Evolutionary conservation across 257 asterid species (phyloP).

Genomic region (Capsicum pubescens): DNA sequence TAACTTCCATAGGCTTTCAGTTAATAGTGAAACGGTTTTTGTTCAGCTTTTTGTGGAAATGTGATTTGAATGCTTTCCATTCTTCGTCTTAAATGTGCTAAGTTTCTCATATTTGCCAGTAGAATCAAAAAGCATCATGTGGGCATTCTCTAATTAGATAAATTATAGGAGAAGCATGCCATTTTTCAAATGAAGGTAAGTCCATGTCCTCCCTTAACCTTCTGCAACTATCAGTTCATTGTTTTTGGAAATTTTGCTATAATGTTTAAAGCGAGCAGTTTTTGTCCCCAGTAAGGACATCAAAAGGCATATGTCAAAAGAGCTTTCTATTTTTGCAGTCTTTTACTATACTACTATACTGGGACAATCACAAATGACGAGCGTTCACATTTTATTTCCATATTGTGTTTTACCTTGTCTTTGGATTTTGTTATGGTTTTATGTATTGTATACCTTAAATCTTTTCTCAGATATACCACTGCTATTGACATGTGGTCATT

Average conservation of each 20-base stretch:
- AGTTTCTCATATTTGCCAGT: background rate
- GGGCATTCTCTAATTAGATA: constrained; percentile 23
- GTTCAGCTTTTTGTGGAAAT: constrained; percentile 21
- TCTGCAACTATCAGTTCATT: constrained; percentile 6
- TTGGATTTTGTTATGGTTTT: background rate
- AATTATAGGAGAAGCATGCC: background rate
- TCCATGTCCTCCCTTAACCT: constrained; percentile 18
- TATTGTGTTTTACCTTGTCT: background rate
- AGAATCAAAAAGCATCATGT: constrained; percentile 5
- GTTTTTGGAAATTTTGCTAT: background rate
- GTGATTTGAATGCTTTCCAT: background rate
- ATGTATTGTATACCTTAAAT: constrained; percentile 59
- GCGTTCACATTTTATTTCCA: constrained; percentile 11
- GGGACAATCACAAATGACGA: background rate
- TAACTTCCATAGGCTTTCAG: constrained; percentile 8
- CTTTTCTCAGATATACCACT: constrained; percentile 75
- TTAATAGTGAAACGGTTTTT: background rate
- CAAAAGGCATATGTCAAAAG: background rate
- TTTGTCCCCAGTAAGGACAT: background rate
- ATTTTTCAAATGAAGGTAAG: background rate
- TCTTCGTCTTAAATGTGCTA: constrained; percentile 7
- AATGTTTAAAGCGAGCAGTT: constrained; percentile 4
- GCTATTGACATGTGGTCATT: constrained; percentile 99
- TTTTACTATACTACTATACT: background rate
- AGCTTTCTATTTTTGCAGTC: constrained; percentile 1